Percentiles rank a stretch among this genome's conserved stretches.
phyloP scores from a whole-genome alignment of 176 grass and related monocot genomes.

The Oryza meyeriana region DNA sequence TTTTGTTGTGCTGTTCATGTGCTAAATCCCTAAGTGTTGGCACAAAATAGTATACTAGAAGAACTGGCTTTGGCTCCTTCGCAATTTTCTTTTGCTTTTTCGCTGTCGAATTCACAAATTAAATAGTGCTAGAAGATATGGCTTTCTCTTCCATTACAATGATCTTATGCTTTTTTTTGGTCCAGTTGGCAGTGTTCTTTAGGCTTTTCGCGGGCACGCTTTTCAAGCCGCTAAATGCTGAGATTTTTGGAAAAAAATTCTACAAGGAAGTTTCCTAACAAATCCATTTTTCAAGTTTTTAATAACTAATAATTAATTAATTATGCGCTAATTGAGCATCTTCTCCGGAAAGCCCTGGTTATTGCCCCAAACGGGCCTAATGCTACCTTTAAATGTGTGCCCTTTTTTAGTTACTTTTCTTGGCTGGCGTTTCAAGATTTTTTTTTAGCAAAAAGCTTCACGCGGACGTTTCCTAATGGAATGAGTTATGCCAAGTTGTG shows the following conservation, averaged over 20 bases:
- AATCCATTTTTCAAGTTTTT: too few species aligned
- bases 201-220: too few species aligned
- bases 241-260: too few species aligned
- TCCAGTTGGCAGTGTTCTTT: not conserved
- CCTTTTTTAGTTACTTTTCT: slow-evolving; percentile 6
- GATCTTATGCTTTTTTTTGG: not conserved
- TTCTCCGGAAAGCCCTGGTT: too few species aligned
- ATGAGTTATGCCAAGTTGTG: slow-evolving; percentile 20
- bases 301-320: too few species aligned
- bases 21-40: not conserved
- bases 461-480: slow-evolving; percentile 5
- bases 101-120: not conserved
- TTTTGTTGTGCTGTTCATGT: not conserved
- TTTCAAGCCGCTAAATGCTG: too few species aligned
- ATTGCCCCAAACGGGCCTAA: too few species aligned
- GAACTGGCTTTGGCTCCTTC: not conserved
- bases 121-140: not conserved
- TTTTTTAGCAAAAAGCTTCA: slow-evolving; percentile 25
- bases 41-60: not conserved
- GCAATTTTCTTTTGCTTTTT: not conserved
- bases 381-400: slow-evolving; percentile 16
- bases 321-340: too few species aligned
- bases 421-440: slow-evolving; percentile 1
- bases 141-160: not conserved
- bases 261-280: too few species aligned